phyloP scores from a whole-genome alignment of 192 early-diverging fungal species.

The Linnemannia schmuckeri region DNA sequence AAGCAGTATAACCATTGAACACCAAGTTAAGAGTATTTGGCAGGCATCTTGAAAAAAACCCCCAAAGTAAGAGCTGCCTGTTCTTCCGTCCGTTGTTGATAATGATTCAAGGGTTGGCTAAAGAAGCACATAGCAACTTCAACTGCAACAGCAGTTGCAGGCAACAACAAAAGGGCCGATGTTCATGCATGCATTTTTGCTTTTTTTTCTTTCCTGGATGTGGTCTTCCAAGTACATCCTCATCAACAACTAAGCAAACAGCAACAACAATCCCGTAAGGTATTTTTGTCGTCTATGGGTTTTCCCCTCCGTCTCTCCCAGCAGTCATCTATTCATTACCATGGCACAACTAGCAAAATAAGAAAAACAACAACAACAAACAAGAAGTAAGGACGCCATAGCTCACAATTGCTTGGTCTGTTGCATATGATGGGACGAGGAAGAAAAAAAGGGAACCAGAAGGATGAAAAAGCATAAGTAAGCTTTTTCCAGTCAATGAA shows the following conservation, averaged over 20 bases:
- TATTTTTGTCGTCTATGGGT: not conserved
- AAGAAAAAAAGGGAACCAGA: not conserved
- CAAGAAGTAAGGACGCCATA: not conserved
- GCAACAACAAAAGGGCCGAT: slow-evolving; percentile 1
- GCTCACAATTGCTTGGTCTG: slow-evolving; percentile 6
- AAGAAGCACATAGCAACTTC: not conserved
- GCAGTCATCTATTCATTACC: not conserved
- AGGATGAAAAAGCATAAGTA: not conserved
- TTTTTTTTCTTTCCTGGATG: not conserved
- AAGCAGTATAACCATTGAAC: not conserved
- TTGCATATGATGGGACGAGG: not conserved
- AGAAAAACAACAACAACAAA: not conserved
- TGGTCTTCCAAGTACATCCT: not conserved
- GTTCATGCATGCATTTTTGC: not conserved
- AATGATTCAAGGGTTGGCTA: not conserved
- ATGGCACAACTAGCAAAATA: not conserved
- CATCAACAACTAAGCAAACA: not conserved
- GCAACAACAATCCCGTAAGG: not conserved
- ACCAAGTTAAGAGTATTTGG: too few relatives aligned
- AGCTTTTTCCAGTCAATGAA: not conserved
- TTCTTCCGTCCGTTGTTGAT: not conserved
- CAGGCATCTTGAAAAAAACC: too few relatives aligned
- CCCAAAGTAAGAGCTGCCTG: too few relatives aligned
- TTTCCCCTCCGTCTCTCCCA: not conserved
- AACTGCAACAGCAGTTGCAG: too few relatives aligned